A percentile compares a stretch with the other conserved stretches of the same genome.
Conservation (phyloP, 1,139 yeast species). For the Saccharomyces hybrid region DNA sequence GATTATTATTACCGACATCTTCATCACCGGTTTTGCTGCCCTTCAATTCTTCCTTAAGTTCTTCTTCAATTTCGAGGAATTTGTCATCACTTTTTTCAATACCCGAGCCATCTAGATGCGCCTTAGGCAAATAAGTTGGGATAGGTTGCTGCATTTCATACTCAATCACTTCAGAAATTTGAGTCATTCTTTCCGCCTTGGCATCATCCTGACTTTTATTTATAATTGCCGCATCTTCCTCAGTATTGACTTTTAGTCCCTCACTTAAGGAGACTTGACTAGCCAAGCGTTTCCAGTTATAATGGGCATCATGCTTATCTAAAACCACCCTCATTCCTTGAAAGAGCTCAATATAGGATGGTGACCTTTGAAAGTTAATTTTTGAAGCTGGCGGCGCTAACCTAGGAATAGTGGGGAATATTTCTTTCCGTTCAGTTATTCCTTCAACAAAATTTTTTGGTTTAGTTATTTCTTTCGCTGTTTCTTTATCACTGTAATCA, state of each 20-base stretch:
- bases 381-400: neutral
- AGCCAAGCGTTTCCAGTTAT: constrained; percentile 28
- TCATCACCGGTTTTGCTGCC: neutral
- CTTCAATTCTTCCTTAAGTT: neutral
- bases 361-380: constrained; percentile 17
- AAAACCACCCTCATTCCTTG: constrained; percentile 28
- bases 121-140: neutral
- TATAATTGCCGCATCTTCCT: neutral
- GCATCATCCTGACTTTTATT: neutral
- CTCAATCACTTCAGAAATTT: neutral
- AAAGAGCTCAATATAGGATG: constrained; percentile 27
- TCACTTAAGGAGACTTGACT: constrained; percentile 19
- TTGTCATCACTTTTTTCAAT: neutral
- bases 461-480: neutral
- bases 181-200: neutral
- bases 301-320: constrained; percentile 27
- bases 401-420: constrained; percentile 1
- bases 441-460: neutral
- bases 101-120: neutral
- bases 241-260: constrained; percentile 5
- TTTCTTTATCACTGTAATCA: neutral
- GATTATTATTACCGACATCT: neutral
- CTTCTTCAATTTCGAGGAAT: neutral
- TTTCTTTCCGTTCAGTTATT: neutral
- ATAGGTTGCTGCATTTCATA: neutral